Conservation (phyloP, 208 protist genomes). For the Crithidia mellificae region DNA sequence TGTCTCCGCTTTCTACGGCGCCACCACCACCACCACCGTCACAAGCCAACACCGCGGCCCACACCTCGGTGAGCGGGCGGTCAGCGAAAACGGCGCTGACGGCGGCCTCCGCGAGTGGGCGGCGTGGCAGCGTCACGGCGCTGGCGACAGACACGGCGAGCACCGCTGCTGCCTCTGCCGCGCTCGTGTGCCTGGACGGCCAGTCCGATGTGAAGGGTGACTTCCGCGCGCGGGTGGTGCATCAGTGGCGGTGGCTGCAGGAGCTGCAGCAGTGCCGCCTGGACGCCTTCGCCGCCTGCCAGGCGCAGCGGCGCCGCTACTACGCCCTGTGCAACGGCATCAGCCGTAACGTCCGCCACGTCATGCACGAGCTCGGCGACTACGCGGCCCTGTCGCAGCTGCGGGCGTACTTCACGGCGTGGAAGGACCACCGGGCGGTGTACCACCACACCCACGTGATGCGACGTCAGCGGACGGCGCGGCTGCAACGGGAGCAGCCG, state of each 20-base stretch:
- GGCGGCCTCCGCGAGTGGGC: background rate
- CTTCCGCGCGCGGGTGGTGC: conserved; percentile 38
- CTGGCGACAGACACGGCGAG: background rate
- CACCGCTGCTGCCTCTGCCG: background rate
- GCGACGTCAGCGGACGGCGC: conserved; percentile 41
- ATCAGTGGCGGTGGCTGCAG: conserved; percentile 49
- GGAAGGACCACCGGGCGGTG: conserved; percentile 45
- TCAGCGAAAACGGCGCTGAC: background rate
- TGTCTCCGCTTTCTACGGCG: background rate
- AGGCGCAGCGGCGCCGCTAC: conserved; percentile 66
- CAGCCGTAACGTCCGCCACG: conserved; percentile 33
- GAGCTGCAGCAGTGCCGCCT: conserved; percentile 51
- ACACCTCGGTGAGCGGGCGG: background rate
- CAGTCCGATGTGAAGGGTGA: conserved; percentile 38
- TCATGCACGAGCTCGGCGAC: conserved; percentile 48
- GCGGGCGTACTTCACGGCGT: conserved; percentile 44
- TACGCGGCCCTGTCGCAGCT: conserved; percentile 37
- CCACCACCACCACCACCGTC: background rate
- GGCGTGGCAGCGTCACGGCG: background rate
- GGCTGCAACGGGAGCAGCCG: conserved; percentile 31
- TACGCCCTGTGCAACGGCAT: conserved; percentile 45
- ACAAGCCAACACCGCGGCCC: background rate
- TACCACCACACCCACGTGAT: conserved; percentile 61
- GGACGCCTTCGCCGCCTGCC: conserved; percentile 55
- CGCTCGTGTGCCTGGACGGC: conserved; percentile 46